phyloP scores from a whole-genome alignment of 192 early-diverging fungal species.

The Phlyctochytrium planicorne region DNA sequence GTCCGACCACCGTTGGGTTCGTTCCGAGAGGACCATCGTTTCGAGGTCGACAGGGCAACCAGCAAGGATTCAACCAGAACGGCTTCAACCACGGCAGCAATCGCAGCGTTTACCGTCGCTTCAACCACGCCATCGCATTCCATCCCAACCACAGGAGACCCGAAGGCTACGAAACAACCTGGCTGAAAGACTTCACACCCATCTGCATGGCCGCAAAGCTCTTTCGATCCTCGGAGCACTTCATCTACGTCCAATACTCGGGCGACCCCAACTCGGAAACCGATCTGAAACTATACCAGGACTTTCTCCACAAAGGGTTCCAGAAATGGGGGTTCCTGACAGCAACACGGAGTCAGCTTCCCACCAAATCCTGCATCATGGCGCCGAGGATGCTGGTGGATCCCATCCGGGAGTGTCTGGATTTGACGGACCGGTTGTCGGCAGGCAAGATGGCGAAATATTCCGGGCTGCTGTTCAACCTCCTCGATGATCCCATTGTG shows the following conservation, averaged over 20 bases:
- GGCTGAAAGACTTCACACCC: no score
- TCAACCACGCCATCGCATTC: no score
- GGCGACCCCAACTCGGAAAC: neutral
- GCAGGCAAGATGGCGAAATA: conserved; percentile 25
- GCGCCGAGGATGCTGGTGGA: no score
- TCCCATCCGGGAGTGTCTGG: neutral
- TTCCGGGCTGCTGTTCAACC: conserved; percentile 26
- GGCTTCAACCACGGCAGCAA: no score
- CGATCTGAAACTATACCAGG: conserved; percentile 3
- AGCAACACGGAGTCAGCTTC: neutral
- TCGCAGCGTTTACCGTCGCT: no score
- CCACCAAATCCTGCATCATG: no score
- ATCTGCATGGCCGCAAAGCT: neutral
- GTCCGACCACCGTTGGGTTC: no score
- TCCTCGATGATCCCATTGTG: conserved; percentile 3
- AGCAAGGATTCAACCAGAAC: no score
- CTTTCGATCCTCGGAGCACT: neutral
- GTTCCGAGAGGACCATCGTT: no score
- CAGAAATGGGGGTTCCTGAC: conserved; percentile 5
- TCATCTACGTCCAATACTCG: neutral
- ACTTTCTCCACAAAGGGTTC: conserved; percentile 9
- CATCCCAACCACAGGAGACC: no score
- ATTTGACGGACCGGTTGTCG: neutral
- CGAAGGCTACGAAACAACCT: no score
- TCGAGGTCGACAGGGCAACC: no score